Base-by-base conservation (phyloP, 2,329 filamentous ascomycete species). In the Dendrostoma leiphaemia region DNA sequence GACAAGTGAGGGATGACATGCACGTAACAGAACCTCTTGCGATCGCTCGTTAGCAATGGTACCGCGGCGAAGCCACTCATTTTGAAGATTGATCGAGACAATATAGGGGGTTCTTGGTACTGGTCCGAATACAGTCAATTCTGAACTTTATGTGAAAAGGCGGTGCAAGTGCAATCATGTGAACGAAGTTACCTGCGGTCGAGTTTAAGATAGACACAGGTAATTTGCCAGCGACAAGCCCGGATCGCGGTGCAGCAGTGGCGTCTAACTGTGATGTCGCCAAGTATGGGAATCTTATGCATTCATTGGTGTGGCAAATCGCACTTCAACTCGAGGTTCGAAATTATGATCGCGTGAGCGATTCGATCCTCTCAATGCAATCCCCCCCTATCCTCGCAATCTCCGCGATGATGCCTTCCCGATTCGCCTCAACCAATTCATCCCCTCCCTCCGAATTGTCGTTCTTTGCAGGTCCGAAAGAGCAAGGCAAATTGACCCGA, bases 401-500 rank as follows among this genome's bases (percentile, higher is more conserved):
- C 71, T 94, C 90, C 29, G 83, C 75, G 48, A 92, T 64, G 5
- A 94, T 83, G 0, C 80, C 86, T 38, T 77, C 74, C 61, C 81
- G 82, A 62, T 94, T 91, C 6, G 91, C 71, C 59, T 81, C 78
- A 23, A 88, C 82, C 21, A 79, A 64, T 4, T 71, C 72, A 48
- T 72, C 73, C 8, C 67, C 73, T 4, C 74, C 73, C 6, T 71
- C 74, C 0, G 66, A 70, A 1, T 64, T 69, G 10, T 65, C 67
- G 3, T 46, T 66, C 26, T 52, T 51, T 48, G 74, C 65, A 57
- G 87, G 82, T 69, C 82, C 71, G 53, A 84, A 85, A 8, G 84
- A 86, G 68, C 86, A 90, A 1, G 84, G 79, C 65, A 92, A 67
- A 55, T 87, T 88, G 15, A 89, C 79, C 60, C 87, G 88, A 75